Evolutionary conservation across 306 rosid genomes (phyloP), one percentile per base, ranked within the genome.

Genomic region (Geum urbanum): DNA sequence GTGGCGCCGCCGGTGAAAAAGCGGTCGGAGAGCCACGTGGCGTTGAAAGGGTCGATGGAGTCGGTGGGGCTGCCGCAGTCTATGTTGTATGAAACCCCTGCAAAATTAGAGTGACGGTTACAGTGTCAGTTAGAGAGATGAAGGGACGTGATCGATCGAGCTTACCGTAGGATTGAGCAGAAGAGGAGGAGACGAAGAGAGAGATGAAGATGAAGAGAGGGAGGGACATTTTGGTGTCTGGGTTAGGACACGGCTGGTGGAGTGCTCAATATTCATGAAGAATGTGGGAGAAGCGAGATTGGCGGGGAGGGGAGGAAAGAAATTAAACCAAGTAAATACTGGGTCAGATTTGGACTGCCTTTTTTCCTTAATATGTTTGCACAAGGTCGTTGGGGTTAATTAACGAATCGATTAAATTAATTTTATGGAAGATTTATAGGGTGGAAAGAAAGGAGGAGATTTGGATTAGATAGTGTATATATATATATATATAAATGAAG

Each of bases 1-100:
- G 82, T 6, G 59, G 79, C 19, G 4, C 99, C 99, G 63, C 96
- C 94, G 73, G 87, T 85, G 92, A 71, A 94, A 84, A 75, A 87
- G 2, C 95, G 88, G 92, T 94, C 98, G 41, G 97, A 76, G 2
- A 88, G 84, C 96, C 96, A 94, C 0, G 86, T 69, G 0, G 84
- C 83, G 81, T 78, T 82, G 84, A 88, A 90, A 0, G 79, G 80
- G 74, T 94, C 97, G 67, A 87, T 80, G 61, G 78, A 59, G 80
- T 90, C 82, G 11, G 80, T 80, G 41, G 82, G 70, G 51, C 89
- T 80, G 8, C 98, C 97, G 27, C 95, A 90, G 76, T 94, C 95
- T 41, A 94, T 90, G 87, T 84, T 85, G 78, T 85, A 86, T 1
- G 94, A 67, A 14, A 85, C 40, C 45, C 91, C 98, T 92, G 85